Conservation (phyloP, 345 rosid genomes). For the Syzygium grande region DNA sequence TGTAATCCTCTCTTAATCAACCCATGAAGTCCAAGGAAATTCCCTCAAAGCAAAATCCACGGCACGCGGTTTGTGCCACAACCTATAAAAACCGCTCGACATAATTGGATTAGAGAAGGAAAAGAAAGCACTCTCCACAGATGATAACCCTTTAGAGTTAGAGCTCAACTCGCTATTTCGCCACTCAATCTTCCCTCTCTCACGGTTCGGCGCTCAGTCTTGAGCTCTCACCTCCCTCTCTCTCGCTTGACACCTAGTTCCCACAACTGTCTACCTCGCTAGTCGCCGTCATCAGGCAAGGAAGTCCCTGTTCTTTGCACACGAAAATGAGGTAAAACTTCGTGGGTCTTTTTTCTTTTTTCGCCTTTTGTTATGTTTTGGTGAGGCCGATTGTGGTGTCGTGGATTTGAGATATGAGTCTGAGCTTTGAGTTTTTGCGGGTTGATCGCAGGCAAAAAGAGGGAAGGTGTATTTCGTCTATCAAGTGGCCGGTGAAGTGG, state of each 20-base stretch:
- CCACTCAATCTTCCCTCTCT: not conserved
- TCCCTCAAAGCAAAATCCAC: not conserved
- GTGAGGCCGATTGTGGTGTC: not conserved
- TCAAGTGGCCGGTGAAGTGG: not conserved
- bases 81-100: not conserved
- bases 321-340: not conserved
- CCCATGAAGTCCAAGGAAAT: too few relatives aligned
- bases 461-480: not conserved
- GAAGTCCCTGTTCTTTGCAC: not conserved
- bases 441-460: not conserved
- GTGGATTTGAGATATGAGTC: not conserved
- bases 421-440: not conserved
- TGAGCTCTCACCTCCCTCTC: not conserved
- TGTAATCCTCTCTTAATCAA: too few relatives aligned
- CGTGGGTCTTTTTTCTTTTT: not conserved
- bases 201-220: not conserved
- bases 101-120: not conserved
- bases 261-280: not conserved
- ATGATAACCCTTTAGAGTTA: too few relatives aligned
- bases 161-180: not conserved
- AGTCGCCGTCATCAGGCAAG: too few relatives aligned
- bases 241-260: not conserved
- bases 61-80: not conserved
- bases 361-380: not conserved
- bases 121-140: too few relatives aligned